These are phyloP conservation scores for Entonaema liquescens DNA, from an alignment of 495 filamentous ascomycete genomes.

Conservation along the genomic window DNA sequence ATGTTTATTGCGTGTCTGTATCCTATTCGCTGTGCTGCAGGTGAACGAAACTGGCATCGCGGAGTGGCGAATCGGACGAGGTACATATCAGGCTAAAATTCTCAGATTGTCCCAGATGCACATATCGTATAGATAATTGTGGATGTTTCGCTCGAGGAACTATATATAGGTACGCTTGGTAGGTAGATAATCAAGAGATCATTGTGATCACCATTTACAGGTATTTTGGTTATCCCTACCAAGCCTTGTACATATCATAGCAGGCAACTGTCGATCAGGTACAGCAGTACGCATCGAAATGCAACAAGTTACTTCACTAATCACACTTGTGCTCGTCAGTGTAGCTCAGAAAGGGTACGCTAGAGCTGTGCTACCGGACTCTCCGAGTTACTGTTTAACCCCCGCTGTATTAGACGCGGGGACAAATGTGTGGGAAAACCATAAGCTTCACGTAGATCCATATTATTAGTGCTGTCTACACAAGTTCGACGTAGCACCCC, in stretches of 20 bases:
- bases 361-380: background rate
- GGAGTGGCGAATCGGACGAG: background rate
- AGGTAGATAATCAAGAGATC: too few species aligned
- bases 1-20: background rate
- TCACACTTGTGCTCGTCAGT: background rate
- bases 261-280: too few species aligned
- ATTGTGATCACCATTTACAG: too few species aligned
- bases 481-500: too few species aligned
- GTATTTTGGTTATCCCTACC: background rate
- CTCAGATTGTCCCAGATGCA: background rate
- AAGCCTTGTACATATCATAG: background rate
- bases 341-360: background rate
- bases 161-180: background rate
- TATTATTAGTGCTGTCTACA: too few species aligned
- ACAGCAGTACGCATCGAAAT: background rate
- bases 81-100: background rate
- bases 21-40: background rate
- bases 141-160: background rate
- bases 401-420: slow-evolving; percentile 40
- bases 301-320: background rate
- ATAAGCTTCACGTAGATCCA: slow-evolving; percentile 49
- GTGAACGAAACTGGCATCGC: background rate
- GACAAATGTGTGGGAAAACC: slow-evolving; percentile 48
- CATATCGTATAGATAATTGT: background rate
- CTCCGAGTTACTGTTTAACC: slow-evolving; percentile 37